These are phyloP conservation scores for Gonium pectorale DNA, from an alignment of 139 green algal species.

Conservation along the genomic window DNA sequence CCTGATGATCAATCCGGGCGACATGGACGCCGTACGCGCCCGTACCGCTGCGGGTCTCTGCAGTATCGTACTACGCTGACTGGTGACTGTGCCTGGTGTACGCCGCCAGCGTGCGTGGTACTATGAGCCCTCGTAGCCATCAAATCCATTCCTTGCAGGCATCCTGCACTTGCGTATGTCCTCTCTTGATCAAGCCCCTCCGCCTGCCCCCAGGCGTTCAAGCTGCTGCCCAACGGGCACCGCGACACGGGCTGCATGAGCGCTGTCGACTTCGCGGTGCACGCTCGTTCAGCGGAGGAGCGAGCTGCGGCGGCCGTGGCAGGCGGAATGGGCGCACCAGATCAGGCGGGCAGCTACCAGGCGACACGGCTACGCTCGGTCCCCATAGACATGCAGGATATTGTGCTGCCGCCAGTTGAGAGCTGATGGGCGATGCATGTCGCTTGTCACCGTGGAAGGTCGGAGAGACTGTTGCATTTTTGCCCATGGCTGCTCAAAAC, in stretches of 20 bases:
- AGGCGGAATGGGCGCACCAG: neutral
- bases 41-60: neutral
- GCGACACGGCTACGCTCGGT: neutral
- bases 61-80: neutral
- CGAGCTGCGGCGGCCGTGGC: neutral
- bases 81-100: neutral
- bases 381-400: neutral
- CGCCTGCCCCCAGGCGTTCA: neutral
- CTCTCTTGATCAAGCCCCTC: too few species aligned
- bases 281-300: neutral
- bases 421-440: neutral
- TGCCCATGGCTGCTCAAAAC: neutral
- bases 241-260: neutral
- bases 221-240: conserved; percentile 8
- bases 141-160: neutral
- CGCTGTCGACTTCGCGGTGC: neutral
- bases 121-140: neutral
- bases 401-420: conserved; percentile 1
- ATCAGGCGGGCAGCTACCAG: neutral
- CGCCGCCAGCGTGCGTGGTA: neutral
- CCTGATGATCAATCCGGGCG: too few species aligned
- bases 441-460: neutral
- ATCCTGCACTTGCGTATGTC: too few species aligned
- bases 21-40: neutral
- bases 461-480: neutral